phyloP scores from a whole-genome alignment of 768 basidiomycete genomes.

The Lactarius deliciosus region DNA sequence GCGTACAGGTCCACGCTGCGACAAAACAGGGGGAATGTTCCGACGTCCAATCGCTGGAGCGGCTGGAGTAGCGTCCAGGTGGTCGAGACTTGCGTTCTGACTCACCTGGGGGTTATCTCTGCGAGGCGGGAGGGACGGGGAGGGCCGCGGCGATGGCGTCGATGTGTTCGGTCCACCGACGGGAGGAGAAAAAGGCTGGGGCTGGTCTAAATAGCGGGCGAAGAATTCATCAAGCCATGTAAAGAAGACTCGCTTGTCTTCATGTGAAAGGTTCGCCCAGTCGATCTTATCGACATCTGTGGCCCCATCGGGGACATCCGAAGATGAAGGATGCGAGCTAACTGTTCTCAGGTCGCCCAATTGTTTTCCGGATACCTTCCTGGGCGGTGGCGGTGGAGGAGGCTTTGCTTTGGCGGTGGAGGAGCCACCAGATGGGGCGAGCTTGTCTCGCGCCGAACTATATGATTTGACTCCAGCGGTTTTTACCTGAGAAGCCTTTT shows the following conservation, averaged over 20 bases:
- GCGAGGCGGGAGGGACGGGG: constrained; percentile 8
- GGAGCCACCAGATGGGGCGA: neutral
- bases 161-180: neutral
- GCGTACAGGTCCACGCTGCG: constrained; percentile 19
- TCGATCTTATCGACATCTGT: constrained; percentile 44
- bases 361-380: constrained; percentile 1
- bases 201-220: constrained; percentile 41
- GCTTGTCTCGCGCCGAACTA: constrained; percentile 14
- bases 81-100: neutral
- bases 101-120: neutral
- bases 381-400: constrained; percentile 9
- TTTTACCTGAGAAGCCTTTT: constrained; percentile 21
- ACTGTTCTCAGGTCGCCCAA: neutral
- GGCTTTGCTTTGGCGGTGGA: constrained; percentile 12
- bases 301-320: neutral
- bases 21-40: constrained; percentile 15
- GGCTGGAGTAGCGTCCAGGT: neutral
- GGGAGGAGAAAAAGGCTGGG: constrained; percentile 8
- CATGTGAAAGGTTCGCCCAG: constrained; percentile 63
- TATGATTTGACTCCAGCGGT: constrained; percentile 18
- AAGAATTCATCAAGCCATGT: constrained; percentile 84
- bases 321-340: neutral
- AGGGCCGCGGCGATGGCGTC: neutral
- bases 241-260: constrained; percentile 73
- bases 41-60: neutral